These are phyloP conservation scores for Lanzia echinophila DNA, from an alignment of 2,329 filamentous ascomycete genomes.

Conservation along the genomic window DNA sequence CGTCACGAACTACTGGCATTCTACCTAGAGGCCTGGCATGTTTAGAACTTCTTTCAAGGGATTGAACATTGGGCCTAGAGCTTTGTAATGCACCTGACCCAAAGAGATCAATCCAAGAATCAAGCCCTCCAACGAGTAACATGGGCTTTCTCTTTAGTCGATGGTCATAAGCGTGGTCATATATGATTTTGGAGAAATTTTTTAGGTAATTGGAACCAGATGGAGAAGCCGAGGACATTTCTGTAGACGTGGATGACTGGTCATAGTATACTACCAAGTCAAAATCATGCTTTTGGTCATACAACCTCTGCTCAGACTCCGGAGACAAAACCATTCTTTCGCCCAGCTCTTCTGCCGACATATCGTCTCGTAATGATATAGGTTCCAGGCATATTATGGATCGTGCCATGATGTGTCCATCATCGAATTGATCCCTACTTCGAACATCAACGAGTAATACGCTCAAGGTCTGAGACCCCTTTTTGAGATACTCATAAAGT, in stretches of 20 bases:
- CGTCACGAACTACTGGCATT: constrained; percentile 40
- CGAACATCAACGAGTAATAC: constrained; percentile 84
- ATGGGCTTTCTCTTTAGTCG: constrained; percentile 67
- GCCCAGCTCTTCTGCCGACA: constrained; percentile 54
- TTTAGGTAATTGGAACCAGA: constrained; percentile 51
- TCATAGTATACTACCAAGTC: constrained; percentile 92
- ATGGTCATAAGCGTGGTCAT: constrained; percentile 75
- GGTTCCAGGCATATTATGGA: constrained; percentile 89
- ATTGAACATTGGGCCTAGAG: constrained; percentile 42
- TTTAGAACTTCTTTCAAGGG: constrained; percentile 34
- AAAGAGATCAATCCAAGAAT: constrained; percentile 81
- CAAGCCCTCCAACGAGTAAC: constrained; percentile 72
- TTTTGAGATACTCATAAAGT: constrained; percentile 62
- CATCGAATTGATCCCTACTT: constrained; percentile 70
- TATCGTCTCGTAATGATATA: constrained; percentile 61
- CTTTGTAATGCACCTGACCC: constrained; percentile 48
- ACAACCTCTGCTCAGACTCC: constrained; percentile 66
- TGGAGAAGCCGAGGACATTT: constrained; percentile 35
- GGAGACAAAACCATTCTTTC: constrained; percentile 68
- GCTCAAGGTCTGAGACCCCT: constrained; percentile 45
- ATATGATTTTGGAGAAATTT: constrained; percentile 70
- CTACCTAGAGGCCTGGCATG: constrained; percentile 37
- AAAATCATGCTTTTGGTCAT: constrained; percentile 65
- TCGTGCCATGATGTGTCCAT: constrained; percentile 80
- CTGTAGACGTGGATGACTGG: constrained; percentile 44